Conservation (phyloP, 495 filamentous ascomycete genomes). For the Thozetella sp. region DNA sequence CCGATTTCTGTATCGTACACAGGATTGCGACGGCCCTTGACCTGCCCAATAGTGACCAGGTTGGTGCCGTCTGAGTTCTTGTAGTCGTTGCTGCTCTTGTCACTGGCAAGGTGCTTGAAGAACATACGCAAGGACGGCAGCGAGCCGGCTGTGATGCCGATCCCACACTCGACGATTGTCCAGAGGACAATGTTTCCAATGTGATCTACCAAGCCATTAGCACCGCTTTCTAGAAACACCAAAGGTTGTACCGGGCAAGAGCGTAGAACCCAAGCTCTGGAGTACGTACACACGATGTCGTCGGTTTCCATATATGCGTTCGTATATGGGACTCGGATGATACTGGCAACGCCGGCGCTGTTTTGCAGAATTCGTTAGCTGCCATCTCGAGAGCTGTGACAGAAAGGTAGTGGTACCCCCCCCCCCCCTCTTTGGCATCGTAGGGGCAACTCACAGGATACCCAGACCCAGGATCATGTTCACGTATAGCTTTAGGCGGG, state of each 20-base stretch:
- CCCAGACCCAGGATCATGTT: slow-evolving; percentile 17
- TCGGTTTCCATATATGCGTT: slow-evolving; percentile 1
- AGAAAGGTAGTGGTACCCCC: too few species aligned
- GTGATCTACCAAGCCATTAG: slow-evolving; percentile 5
- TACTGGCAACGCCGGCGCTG: slow-evolving; percentile 17
- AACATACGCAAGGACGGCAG: slow-evolving; percentile 16
- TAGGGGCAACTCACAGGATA: slow-evolving; percentile 11
- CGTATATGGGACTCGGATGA: slow-evolving; percentile 13
- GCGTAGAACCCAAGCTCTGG: neutral
- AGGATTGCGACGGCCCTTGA: neutral
- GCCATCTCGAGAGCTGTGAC: too few species aligned
- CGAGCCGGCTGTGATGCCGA: slow-evolving; percentile 21
- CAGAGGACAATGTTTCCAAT: slow-evolving; percentile 9
- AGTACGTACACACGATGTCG: neutral
- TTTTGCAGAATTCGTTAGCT: slow-evolving; percentile 6
- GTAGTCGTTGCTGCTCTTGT: neutral
- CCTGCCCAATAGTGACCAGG: neutral
- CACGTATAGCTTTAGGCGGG: slow-evolving; percentile 13
- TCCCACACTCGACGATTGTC: slow-evolving; percentile 19
- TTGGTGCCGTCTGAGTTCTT: neutral
- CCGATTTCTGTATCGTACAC: neutral
- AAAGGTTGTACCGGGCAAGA: too few species aligned
- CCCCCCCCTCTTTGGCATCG: too few species aligned
- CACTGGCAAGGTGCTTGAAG: neutral
- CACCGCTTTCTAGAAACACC: too few species aligned